Evolutionary conservation across 768 basidiomycete species (phyloP).

Genomic region (Boletus fagicola): DNA sequence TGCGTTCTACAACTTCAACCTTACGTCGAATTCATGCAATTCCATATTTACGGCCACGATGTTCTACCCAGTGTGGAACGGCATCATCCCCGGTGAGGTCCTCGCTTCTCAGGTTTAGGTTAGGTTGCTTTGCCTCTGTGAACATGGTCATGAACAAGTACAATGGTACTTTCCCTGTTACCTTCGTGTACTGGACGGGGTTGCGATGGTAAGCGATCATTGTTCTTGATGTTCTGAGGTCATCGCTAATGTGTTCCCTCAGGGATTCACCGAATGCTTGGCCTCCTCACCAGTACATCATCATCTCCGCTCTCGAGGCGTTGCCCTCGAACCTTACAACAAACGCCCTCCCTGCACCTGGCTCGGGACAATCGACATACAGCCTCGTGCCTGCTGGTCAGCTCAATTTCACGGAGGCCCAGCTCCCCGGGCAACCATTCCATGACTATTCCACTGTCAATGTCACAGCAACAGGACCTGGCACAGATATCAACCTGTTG

Average conservation of each 20-base stretch:
- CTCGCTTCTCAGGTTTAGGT: slow-evolving; percentile 51
- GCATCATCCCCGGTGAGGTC: slow-evolving; percentile 76
- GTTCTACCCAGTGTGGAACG: slow-evolving; percentile 86
- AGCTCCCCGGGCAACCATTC: slow-evolving; percentile 68
- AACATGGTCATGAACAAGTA: slow-evolving; percentile 81
- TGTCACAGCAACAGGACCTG: slow-evolving; percentile 49
- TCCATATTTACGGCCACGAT: slow-evolving; percentile 68
- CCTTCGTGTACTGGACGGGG: slow-evolving; percentile 67
- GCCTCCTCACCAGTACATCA: slow-evolving; percentile 79
- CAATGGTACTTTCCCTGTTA: slow-evolving; percentile 82
- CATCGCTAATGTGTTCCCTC: not conserved
- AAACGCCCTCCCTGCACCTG: slow-evolving; percentile 50
- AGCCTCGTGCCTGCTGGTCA: slow-evolving; percentile 73
- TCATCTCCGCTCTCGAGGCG: slow-evolving; percentile 70
- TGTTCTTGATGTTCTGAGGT: too few species aligned
- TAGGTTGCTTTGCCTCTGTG: slow-evolving; percentile 69
- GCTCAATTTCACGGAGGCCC: slow-evolving; percentile 63
- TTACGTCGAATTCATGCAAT: slow-evolving; percentile 63
- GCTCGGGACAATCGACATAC: slow-evolving; percentile 56
- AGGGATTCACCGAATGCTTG: slow-evolving; percentile 89
- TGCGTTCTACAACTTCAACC: slow-evolving; percentile 91
- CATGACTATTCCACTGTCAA: slow-evolving; percentile 37
- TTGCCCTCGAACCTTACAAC: slow-evolving; percentile 74
- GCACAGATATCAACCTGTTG: slow-evolving; percentile 58
- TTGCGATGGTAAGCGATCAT: slow-evolving; percentile 63